Evolutionary conservation across 2,329 filamentous ascomycete species (phyloP).

Genomic region (Fusarium redolens): DNA sequence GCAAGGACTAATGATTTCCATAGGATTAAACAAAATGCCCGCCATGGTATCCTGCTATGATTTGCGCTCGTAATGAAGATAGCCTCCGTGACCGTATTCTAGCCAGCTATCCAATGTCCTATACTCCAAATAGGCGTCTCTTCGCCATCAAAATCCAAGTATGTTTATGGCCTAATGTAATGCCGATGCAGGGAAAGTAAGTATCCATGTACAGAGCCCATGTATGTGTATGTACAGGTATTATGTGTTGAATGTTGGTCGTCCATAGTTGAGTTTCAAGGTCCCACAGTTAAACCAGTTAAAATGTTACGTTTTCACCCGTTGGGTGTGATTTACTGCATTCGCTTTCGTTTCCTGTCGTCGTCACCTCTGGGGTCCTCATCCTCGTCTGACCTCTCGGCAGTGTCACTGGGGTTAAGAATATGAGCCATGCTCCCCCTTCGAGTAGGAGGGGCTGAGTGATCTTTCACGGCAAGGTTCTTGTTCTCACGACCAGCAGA

Average conservation of each 20-base stretch:
- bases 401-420: constrained; percentile 69
- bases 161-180: constrained; percentile 16
- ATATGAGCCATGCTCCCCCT: constrained; percentile 73
- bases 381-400: constrained; percentile 67
- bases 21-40: constrained; percentile 32
- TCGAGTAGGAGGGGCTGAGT: constrained; percentile 66
- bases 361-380: constrained; percentile 67
- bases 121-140: constrained; percentile 29
- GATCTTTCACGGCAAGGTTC: constrained; percentile 63
- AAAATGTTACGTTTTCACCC: neutral
- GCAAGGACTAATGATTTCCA: constrained; percentile 11
- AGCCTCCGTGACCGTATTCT: constrained; percentile 29
- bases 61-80: constrained; percentile 30
- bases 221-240: constrained; percentile 27
- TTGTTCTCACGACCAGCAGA: constrained; percentile 63
- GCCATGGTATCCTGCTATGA: constrained; percentile 35
- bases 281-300: neutral
- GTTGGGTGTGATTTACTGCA: constrained; percentile 63
- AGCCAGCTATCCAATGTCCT: constrained; percentile 25
- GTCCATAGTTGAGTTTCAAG: neutral
- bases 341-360: constrained; percentile 71
- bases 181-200: constrained; percentile 12
- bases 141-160: constrained; percentile 26
- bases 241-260: constrained; percentile 1
- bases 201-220: constrained; percentile 11